phyloP scores from a whole-genome alignment of 345 rosid genomes.

The Populus alba region DNA sequence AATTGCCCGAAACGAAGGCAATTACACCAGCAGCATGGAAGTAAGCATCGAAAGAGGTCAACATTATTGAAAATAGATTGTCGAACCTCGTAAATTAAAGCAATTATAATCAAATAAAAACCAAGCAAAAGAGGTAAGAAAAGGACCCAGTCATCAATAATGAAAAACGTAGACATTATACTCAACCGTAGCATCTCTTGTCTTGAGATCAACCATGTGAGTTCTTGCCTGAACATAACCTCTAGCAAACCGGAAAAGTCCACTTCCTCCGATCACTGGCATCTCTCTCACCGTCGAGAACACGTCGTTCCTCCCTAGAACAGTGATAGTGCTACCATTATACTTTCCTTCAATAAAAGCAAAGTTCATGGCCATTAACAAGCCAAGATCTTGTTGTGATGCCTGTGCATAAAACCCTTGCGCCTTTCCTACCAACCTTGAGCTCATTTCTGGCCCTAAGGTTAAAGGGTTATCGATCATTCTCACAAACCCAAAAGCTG shows the following conservation, averaged over 20 bases:
- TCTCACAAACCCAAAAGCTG: slow-evolving; percentile 44
- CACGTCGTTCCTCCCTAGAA: slow-evolving; percentile 63
- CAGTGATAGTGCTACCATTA: slow-evolving; percentile 61
- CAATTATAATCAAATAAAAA: not conserved
- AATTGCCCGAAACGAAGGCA: not conserved
- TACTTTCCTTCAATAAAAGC: slow-evolving; percentile 64
- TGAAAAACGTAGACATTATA: slow-evolving; percentile 12
- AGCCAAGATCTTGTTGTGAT: slow-evolving; percentile 49
- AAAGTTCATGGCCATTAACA: slow-evolving; percentile 70
- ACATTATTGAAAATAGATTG: not conserved
- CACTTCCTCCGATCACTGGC: slow-evolving; percentile 78
- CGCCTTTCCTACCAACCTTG: slow-evolving; percentile 62
- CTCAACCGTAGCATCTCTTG: slow-evolving; percentile 13
- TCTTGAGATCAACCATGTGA: slow-evolving; percentile 23
- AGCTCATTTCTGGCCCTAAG: slow-evolving; percentile 45
- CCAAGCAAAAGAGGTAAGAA: not conserved
- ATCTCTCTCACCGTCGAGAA: slow-evolving; percentile 56
- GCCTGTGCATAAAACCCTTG: slow-evolving; percentile 69
- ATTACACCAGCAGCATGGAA: not conserved
- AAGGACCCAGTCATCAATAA: not conserved
- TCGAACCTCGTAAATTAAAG: not conserved
- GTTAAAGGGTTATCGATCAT: slow-evolving; percentile 76
- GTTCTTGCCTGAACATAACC: slow-evolving; percentile 66
- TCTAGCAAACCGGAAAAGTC: slow-evolving; percentile 69
- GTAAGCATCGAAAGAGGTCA: not conserved